Percentiles rank a stretch among this genome's conserved stretches.
Evolutionary conservation across 176 grass and related monocot species (phyloP).

Genomic region (Phoenix dactylifera): DNA sequence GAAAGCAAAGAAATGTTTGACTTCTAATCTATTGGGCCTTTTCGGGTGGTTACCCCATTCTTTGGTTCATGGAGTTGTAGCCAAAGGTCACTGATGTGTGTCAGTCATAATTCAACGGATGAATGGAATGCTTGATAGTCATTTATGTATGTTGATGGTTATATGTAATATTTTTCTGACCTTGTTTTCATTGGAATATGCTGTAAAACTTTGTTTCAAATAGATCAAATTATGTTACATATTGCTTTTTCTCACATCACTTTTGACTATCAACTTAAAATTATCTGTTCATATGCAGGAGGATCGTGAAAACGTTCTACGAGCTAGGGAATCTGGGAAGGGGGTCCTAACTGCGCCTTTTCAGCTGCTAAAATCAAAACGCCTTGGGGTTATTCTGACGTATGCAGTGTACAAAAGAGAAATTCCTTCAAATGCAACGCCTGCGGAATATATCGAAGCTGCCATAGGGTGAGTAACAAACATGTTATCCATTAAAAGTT

Average conservation of each 20-base stretch:
- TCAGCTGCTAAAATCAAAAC: slow-evolving; percentile 68
- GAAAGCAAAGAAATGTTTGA: too few relatives aligned
- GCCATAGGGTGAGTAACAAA: slow-evolving; percentile 60
- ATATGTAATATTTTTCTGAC: too few relatives aligned
- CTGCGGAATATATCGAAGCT: slow-evolving; percentile 52
- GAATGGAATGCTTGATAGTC: too few relatives aligned
- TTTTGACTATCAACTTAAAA: not conserved
- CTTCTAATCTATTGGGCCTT: too few relatives aligned
- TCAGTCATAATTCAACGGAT: too few relatives aligned
- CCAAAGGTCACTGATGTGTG: too few relatives aligned
- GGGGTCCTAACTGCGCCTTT: slow-evolving; percentile 93
- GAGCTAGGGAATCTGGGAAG: slow-evolving; percentile 74
- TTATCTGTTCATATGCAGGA: slow-evolving; percentile 40
- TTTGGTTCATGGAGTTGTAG: too few relatives aligned
- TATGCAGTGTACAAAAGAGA: slow-evolving; percentile 86
- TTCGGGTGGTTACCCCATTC: too few relatives aligned
- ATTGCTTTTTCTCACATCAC: not conserved
- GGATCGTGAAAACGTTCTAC: slow-evolving; percentile 80
- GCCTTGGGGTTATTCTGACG: slow-evolving; percentile 83
- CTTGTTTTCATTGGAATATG: too few relatives aligned
- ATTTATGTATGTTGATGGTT: too few relatives aligned
- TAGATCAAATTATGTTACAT: too few relatives aligned
- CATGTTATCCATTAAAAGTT: slow-evolving; percentile 2
- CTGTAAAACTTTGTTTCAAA: too few relatives aligned
- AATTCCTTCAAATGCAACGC: slow-evolving; percentile 56